Conservation (phyloP, 768 basidiomycete genomes). For the Tremella fuciformis region DNA sequence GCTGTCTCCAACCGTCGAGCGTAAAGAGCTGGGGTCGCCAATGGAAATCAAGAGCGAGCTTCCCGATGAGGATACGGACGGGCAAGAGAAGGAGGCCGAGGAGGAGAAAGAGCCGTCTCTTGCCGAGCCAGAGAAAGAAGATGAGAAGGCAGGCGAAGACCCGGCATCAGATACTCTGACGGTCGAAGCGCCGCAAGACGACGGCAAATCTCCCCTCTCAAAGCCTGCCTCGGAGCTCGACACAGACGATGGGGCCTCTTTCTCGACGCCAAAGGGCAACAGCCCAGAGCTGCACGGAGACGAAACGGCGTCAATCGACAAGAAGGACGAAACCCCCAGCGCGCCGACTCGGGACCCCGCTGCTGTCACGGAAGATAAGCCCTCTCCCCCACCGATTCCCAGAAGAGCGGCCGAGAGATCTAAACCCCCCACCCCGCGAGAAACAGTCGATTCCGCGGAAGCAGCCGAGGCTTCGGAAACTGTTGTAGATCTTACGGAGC, state of each 20-base stretch:
- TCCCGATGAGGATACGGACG: not conserved
- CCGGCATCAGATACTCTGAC: not conserved
- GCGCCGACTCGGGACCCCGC: too few species aligned
- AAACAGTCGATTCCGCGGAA: too few species aligned
- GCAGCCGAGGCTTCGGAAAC: too few species aligned
- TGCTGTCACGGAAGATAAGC: too few species aligned
- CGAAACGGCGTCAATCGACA: not conserved
- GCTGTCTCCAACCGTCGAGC: slow-evolving; percentile 14
- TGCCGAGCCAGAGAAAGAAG: not conserved
- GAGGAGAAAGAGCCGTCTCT: not conserved
- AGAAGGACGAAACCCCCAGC: too few species aligned
- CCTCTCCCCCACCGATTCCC: too few species aligned
- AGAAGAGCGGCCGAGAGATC: too few species aligned
- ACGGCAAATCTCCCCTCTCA: slow-evolving; percentile 10
- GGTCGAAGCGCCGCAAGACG: slow-evolving; percentile 3
- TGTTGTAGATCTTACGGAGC: too few species aligned
- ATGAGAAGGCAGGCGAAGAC: not conserved
- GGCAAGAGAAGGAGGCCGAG: slow-evolving; percentile 7
- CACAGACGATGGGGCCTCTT: slow-evolving; percentile 23
- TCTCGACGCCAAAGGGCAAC: slow-evolving; percentile 36
- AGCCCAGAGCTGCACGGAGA: slow-evolving; percentile 18
- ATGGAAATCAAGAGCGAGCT: slow-evolving; percentile 13
- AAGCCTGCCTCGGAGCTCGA: slow-evolving; percentile 10
- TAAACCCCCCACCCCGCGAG: too few species aligned
- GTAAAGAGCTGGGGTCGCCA: slow-evolving; percentile 12